Conservation (phyloP, 2,329 filamentous ascomycete species). For the Penicillium thymicola region DNA sequence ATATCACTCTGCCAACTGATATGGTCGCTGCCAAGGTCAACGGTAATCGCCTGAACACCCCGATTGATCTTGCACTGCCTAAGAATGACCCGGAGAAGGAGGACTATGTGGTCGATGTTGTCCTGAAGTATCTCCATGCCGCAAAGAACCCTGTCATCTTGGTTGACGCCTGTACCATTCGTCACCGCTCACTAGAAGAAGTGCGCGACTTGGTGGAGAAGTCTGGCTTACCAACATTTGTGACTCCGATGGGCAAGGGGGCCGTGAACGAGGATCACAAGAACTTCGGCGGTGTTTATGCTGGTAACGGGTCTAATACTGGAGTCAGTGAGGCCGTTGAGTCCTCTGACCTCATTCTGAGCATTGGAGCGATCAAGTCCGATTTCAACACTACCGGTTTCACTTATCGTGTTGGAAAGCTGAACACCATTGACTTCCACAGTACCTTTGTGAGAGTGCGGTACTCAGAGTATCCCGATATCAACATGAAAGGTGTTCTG, state of each 20-base stretch:
- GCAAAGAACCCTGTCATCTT: constrained; percentile 75
- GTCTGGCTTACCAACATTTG: constrained; percentile 74
- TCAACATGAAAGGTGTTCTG: constrained; percentile 77
- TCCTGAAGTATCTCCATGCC: constrained; percentile 68
- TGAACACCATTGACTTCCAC: constrained; percentile 81
- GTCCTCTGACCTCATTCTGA: constrained; percentile 42
- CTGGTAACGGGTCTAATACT: constrained; percentile 69
- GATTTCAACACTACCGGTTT: constrained; percentile 64
- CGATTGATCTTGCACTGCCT: constrained; percentile 64
- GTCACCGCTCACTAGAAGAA: constrained; percentile 70
- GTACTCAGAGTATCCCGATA: constrained; percentile 74
- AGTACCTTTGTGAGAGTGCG: constrained; percentile 69
- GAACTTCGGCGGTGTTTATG: constrained; percentile 82
- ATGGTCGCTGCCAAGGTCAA: constrained; percentile 75
- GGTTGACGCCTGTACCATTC: constrained; percentile 78
- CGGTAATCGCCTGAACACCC: constrained; percentile 65
- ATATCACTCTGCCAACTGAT: constrained; percentile 78
- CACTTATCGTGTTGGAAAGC: constrained; percentile 73
- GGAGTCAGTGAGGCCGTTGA: constrained; percentile 41
- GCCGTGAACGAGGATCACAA: constrained; percentile 71
- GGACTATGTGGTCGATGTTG: constrained; percentile 76
- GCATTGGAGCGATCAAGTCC: constrained; percentile 45
- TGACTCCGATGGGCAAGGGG: constrained; percentile 88
- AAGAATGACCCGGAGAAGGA: constrained; percentile 68
- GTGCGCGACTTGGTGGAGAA: constrained; percentile 69